Evolutionary conservation across 352 stramenopile species (phyloP), one percentile per base, ranked within the genome.

Genomic region (Globisporangium paroecandrum): DNA sequence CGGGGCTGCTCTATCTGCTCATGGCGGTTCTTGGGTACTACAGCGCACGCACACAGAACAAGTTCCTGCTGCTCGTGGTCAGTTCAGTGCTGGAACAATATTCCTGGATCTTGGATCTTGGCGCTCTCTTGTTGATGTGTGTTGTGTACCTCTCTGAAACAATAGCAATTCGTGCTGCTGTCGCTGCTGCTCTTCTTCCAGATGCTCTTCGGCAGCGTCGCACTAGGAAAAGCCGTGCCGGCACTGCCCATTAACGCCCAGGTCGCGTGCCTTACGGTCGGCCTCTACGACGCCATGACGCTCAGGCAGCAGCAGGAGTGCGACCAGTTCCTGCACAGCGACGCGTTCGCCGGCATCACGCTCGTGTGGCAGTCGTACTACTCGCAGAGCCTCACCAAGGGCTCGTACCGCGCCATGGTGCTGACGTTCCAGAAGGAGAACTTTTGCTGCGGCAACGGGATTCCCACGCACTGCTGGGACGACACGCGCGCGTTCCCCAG

Each of bases 351-450:
- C 0, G 83, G 85, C 54, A 74, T 77, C 36, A 77, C 80, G 58
- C 71, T 94, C 18, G 84, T 89, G 34, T 94, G 85, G 85, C 82
- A 91, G 55, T 78, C 80, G 22, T 94, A 92, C 67, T 92, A 89
- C 67, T 61, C 68, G 27, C 76, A 80, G 64, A 90, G 82, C 62
- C 49, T 79, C 24, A 65, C 62, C 25, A 69, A 77, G 41, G 70
- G 71, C 29, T 77, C 77, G 10, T 83, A 85, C 34, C 79, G 82
- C 24, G 72, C 82, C 7, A 79, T 82, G 74, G 70, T 93, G 38
- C 74, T 91, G 47, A 79, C 69, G 22, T 62, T 93, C 12, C 79
- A 93, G 64, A 81, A 83, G 56, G 74, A 78, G 9, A 80, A 84
- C 36, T 90, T 91, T 36, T 93, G 85, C 61, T 93, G 85, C 57